Base-by-base conservation (phyloP, 1,284 basidiomycete genomes). In the Nidula niveotomentosa region DNA sequence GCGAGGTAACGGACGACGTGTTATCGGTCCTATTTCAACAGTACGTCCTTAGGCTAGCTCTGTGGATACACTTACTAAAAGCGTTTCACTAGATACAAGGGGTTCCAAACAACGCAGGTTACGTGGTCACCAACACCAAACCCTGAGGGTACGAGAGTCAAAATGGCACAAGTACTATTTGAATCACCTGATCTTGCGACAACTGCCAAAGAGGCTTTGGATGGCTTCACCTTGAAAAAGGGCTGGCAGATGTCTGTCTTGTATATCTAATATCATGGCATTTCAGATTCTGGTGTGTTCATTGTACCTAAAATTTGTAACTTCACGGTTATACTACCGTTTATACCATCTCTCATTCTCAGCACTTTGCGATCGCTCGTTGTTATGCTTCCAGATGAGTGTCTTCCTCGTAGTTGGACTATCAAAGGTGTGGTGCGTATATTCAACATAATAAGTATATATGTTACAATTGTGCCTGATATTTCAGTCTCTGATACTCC, bases 1-100 rank as follows among this genome's bases (percentile, higher is more conserved):
- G 86, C 67, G 91, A 93, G 67, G 88, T 93, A 34, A 90, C 89
- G 18, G 85, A 91, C 62, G 86, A 88, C 56, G 86, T 91, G 41
- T 78, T 94, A 30, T 83, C 85, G 6, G 87, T 92, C n/a, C 73
- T 94, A 15, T 94, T 94, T 74, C 90, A 93, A 73, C 91, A 93
- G 92, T 93, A 65, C 54, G 91, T 81, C 2, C 23, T 23, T 23
- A 23, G 23, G 3, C 23, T 23, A 23, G 23, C 23, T 23, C 23
- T 23, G 23, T 23, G 23, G 23, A 39, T 12, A 34, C 33, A 13
- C 30, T 47, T 47, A 47, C 17, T 23, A 23, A 49, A 49, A 49
- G 23, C 36, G 9, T 50, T 30, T 46, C 35, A 49, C 39, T 64
- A 87, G 91, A 67, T 91, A 93, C 65, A 83, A 87, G 65, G 91